Evolutionary conservation across 495 filamentous ascomycete species (phyloP).

Genomic region (Penicillium pancosmium): DNA sequence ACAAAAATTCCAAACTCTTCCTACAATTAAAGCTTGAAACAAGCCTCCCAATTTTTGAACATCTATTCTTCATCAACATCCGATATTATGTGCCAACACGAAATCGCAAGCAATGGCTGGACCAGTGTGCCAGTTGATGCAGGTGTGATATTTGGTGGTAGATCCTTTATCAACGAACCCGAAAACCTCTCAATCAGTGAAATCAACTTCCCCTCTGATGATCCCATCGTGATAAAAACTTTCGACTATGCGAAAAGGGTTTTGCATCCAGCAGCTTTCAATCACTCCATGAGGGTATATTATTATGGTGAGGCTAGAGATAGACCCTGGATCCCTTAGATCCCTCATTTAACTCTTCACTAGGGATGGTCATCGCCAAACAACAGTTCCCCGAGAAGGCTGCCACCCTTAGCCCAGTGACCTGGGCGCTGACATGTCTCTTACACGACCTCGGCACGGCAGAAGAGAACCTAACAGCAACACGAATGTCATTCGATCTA

Average conservation of each 20-base stretch:
- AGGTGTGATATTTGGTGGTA: constrained; percentile 29
- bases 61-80: neutral
- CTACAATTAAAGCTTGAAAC: no score
- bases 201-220: constrained; percentile 29
- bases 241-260: constrained; percentile 23
- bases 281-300: constrained; percentile 76
- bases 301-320: constrained; percentile 54
- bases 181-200: constrained; percentile 16
- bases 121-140: constrained; percentile 29
- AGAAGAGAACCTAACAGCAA: constrained; percentile 58
- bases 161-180: constrained; percentile 25
- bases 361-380: constrained; percentile 31
- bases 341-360: neutral
- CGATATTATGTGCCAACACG: constrained; percentile 27
- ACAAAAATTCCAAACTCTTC: no score
- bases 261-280: constrained; percentile 56
- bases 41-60: neutral
- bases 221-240: constrained; percentile 26
- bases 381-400: constrained; percentile 30
- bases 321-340: no score
- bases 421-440: constrained; percentile 63
- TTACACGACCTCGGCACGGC: constrained; percentile 78
- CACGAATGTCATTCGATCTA: constrained; percentile 54
- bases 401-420: constrained; percentile 26
- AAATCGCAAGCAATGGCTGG: constrained; percentile 32